Percentiles rank a stretch among this genome's conserved stretches.
phyloP scores from a whole-genome alignment of 129 eudicot species.

The Helichrysum umbraculigerum region DNA sequence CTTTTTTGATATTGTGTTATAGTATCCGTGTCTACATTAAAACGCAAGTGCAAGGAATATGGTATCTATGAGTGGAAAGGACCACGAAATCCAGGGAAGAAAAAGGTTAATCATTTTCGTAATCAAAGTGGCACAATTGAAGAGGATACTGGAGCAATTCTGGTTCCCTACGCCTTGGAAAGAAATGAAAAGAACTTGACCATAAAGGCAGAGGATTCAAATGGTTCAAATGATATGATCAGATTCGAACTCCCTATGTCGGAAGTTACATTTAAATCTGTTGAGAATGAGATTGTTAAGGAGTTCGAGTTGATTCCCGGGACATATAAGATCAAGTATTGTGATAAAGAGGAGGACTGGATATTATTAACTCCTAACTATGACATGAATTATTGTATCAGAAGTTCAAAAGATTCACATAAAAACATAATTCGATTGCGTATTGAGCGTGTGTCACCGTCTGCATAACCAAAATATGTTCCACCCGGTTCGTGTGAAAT shows the following conservation, averaged over 20 bases:
- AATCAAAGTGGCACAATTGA: neutral
- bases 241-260: conserved; percentile 26
- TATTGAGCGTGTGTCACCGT: neutral
- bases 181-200: neutral
- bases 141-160: conserved; percentile 34
- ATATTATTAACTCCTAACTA: conserved; percentile 31
- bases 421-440: neutral
- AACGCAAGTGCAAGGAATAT: neutral
- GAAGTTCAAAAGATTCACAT: neutral
- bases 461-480: neutral
- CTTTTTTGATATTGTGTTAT: neutral
- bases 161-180: neutral
- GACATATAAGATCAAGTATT: conserved; percentile 28
- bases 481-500: neutral
- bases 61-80: neutral
- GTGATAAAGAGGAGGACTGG: conserved; percentile 39
- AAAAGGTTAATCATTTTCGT: neutral
- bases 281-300: conserved; percentile 25
- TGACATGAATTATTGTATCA: conserved; percentile 25
- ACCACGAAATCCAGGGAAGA: neutral
- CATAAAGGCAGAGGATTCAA: conserved; percentile 33
- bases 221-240: conserved; percentile 22
- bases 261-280: conserved; percentile 15
- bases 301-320: conserved; percentile 20
- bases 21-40: neutral